phyloP scores from a whole-genome alignment of 1,139 yeast genomes.

The Taphrina communis region DNA sequence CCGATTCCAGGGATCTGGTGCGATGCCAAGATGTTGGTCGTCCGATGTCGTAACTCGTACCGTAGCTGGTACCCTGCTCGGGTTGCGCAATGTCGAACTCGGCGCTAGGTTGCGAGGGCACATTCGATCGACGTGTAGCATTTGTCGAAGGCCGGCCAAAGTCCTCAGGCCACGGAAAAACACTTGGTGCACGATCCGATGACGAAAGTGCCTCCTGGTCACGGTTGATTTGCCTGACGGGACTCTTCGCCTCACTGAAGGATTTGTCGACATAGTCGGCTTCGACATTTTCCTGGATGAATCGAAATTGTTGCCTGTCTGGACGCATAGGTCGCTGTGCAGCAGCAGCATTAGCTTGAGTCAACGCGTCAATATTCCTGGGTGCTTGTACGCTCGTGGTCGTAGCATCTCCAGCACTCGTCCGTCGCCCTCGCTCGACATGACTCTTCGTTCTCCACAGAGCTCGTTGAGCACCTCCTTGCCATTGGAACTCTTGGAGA shows the following conservation, averaged over 20 bases:
- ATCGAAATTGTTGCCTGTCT: neutral
- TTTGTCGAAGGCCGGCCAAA: too few relatives aligned
- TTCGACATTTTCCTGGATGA: conserved; percentile 12
- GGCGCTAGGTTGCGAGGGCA: too few relatives aligned
- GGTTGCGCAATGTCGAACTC: too few relatives aligned
- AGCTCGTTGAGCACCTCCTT: conserved; percentile 20
- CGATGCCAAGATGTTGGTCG: too few relatives aligned
- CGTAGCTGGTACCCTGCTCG: too few relatives aligned
- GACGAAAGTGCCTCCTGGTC: neutral
- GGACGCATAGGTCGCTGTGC: neutral
- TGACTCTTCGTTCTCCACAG: conserved; percentile 8
- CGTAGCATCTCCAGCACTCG: neutral
- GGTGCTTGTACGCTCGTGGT: neutral
- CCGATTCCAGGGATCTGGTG: too few relatives aligned
- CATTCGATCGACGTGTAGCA: too few relatives aligned
- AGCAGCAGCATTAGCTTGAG: neutral
- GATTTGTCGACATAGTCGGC: conserved; percentile 24
- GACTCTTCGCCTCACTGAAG: neutral
- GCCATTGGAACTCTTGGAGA: conserved; percentile 22
- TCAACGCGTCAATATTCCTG: too few relatives aligned
- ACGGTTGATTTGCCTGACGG: too few relatives aligned
- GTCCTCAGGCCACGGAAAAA: too few relatives aligned
- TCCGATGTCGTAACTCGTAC: too few relatives aligned
- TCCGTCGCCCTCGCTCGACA: neutral
- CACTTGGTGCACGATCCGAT: neutral